Conservation (phyloP, 768 basidiomycete genomes). For the Neoboletus brunneissimus region DNA sequence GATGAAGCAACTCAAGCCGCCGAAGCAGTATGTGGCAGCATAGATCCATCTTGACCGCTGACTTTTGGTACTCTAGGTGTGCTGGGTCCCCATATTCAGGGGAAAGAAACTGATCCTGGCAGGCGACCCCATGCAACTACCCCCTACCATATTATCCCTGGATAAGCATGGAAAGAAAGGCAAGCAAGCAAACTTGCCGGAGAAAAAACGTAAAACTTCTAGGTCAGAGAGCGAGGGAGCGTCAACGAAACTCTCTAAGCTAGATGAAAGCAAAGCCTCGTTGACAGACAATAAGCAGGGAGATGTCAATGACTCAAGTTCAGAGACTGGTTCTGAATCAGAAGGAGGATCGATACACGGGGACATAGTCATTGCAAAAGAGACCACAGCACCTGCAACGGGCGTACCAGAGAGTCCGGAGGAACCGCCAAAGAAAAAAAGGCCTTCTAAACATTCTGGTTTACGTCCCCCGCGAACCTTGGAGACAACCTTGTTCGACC, state of each 20-base stretch:
- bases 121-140: conserved; percentile 94
- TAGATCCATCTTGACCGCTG: too few species aligned
- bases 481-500: conserved; percentile 88
- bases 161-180: conserved; percentile 40
- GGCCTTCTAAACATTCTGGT: conserved; percentile 5
- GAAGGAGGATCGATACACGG: conserved; percentile 21
- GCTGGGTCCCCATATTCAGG: conserved; percentile 96
- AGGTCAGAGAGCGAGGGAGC: neutral
- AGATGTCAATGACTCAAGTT: conserved; percentile 4
- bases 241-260: neutral
- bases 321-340: conserved; percentile 10
- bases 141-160: conserved; percentile 83
- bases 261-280: neutral
- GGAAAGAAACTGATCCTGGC: conserved; percentile 87
- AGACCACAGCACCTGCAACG: conserved; percentile 1
- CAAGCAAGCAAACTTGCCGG: neutral
- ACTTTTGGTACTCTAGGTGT: conserved; percentile 31
- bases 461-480: conserved; percentile 68
- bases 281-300: neutral
- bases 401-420: conserved; percentile 1
- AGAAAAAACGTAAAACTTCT: neutral
- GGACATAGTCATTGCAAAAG: conserved; percentile 22
- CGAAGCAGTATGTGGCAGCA: too few species aligned
- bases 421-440: conserved; percentile 14
- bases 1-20: too few species aligned